Base-by-base conservation (phyloP, 2,329 filamentous ascomycete genomes). In the Akanthomyces muscarius region DNA sequence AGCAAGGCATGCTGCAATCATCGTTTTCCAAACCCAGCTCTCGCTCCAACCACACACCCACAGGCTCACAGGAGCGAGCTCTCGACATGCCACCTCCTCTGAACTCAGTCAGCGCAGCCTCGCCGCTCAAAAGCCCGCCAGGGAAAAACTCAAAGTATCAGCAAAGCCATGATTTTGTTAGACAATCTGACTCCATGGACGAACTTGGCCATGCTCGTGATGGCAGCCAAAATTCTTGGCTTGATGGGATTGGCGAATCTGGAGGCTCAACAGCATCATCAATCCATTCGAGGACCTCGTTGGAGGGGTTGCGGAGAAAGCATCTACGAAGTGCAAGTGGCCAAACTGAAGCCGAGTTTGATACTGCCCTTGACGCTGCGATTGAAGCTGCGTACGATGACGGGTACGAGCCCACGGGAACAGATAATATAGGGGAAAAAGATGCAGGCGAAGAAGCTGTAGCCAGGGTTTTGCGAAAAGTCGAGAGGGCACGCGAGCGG, bases 361-460 rank as follows among this genome's bases (percentile, higher is more conserved):
- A 97, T 75, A 92, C 92, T 10, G 95, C 95, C 4, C 81, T 98
- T 50, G 94, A 98, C 76, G 94, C 93, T 28, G 95, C 95, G 16
- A 93, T 98, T 10, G 95, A 98, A 75, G 94, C 94, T 57, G 95
- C 94, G 5, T 99, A 98, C 73, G 90, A 97, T 72, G 92, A 97
- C 66, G 91, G 91, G 0, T 90, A 92, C 66, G 92, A 97, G 71
- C 90, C 90, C 4, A 86, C 84, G 73, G 81, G 82, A 21, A 75
- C 81, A 7, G 77, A 79, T 28, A 75, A 80, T n/a, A 68, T 72
- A 52, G 71, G 74, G 28, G 71, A 76, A 42, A 73, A 79, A 53
- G 75, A 76, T 45, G 70, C 72, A 2, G 75, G 71, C n/a, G 73
- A 78, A 16, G 75, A 83, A 36, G 75, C 80, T 25, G 79, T 83